Conservation (phyloP, 2,329 filamentous ascomycete genomes). For the Phoma herbarum region DNA sequence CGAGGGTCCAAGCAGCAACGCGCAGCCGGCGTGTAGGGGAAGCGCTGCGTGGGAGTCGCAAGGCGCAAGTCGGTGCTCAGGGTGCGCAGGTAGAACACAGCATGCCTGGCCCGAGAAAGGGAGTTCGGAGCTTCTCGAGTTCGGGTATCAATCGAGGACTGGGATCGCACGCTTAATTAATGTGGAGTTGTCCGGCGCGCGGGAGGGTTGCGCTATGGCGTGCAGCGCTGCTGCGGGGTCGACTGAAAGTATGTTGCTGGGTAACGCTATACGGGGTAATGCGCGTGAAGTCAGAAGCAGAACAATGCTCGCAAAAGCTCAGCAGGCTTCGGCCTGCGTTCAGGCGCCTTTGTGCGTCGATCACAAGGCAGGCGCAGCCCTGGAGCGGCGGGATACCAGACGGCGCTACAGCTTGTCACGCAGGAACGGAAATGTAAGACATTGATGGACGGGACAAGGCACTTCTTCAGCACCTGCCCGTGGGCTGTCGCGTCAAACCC, state of each 20-base stretch:
- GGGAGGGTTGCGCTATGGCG: conserved; percentile 26
- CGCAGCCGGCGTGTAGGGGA: conserved; percentile 28
- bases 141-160: conserved; percentile 24
- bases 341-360: conserved; percentile 19
- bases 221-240: conserved; percentile 30
- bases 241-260: conserved; percentile 11
- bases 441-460: conserved; percentile 9
- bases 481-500: conserved; percentile 21
- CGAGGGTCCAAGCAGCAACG: conserved; percentile 18
- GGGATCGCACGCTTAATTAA: conserved; percentile 40
- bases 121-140: conserved; percentile 21
- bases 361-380: conserved; percentile 20
- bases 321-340: conserved; percentile 5
- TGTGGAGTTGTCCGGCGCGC: conserved; percentile 41
- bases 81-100: conserved; percentile 37
- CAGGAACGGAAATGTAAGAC: conserved; percentile 28
- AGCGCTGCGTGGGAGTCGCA: conserved; percentile 25
- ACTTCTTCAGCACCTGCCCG: conserved; percentile 12
- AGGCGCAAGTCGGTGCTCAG: conserved; percentile 32
- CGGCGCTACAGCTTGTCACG: conserved; percentile 28
- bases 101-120: conserved; percentile 40
- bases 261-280: conserved; percentile 17
- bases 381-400: conserved; percentile 10
- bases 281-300: conserved; percentile 1
- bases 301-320: not conserved